A percentile compares a stretch with the other conserved stretches of the same genome.
Evolutionary conservation across 805 yeast genomes (phyloP).

Genomic region (Starmerella powellii): DNA sequence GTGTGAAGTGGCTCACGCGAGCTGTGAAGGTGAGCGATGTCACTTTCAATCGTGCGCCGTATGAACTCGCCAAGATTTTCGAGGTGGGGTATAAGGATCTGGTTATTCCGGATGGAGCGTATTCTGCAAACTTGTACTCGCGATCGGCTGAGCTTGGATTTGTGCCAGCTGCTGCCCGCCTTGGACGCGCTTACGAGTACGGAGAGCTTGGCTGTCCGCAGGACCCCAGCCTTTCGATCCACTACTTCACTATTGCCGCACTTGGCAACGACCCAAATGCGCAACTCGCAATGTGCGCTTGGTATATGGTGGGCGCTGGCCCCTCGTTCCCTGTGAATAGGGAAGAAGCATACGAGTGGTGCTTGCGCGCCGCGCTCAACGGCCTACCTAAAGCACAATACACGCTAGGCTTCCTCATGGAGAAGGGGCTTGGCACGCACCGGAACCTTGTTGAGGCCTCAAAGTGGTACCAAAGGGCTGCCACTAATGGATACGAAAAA

Average conservation of each 20-base stretch:
- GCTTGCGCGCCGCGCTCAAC: slow-evolving; percentile 65
- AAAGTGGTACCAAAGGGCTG: slow-evolving; percentile 67
- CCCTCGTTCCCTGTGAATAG: slow-evolving; percentile 70
- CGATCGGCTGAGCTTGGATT: slow-evolving; percentile 85
- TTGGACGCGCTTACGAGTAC: slow-evolving; percentile 75
- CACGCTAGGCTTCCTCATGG: slow-evolving; percentile 72
- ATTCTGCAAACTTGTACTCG: slow-evolving; percentile 74
- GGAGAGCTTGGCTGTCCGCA: slow-evolving; percentile 58
- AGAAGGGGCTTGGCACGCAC: slow-evolving; percentile 77
- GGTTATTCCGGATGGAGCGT: slow-evolving; percentile 67
- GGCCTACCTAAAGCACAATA: slow-evolving; percentile 74
- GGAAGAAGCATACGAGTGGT: slow-evolving; percentile 90
- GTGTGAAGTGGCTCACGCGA: slow-evolving; percentile 84
- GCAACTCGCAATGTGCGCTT: slow-evolving; percentile 90
- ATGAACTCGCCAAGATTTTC: slow-evolving; percentile 75
- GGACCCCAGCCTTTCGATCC: slow-evolving; percentile 74
- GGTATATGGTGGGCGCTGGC: slow-evolving; percentile 88
- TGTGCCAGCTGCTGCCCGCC: slow-evolving; percentile 59
- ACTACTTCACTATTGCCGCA: slow-evolving; percentile 87
- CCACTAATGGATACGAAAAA: slow-evolving; percentile 43
- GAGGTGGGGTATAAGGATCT: slow-evolving; percentile 77
- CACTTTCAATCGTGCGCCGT: slow-evolving; percentile 84
- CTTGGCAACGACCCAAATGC: slow-evolving; percentile 74
- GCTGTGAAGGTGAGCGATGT: slow-evolving; percentile 78
- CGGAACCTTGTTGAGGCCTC: slow-evolving; percentile 45